phyloP scores from a whole-genome alignment of 176 grass and related monocot genomes.

The sorghum (Sorghum bicolor) region DNA sequence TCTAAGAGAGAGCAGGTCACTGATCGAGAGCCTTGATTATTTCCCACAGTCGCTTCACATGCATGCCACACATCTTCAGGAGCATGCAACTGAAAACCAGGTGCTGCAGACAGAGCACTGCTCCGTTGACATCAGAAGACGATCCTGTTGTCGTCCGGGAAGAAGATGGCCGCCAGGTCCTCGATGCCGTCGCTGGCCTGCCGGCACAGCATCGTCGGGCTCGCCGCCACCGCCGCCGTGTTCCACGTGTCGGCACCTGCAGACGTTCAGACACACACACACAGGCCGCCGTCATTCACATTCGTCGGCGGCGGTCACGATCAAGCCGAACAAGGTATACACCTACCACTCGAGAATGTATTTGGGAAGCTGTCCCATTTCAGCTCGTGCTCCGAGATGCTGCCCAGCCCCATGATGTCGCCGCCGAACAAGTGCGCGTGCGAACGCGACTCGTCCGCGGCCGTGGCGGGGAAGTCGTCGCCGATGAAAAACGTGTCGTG shows the following conservation, averaged over 20 bases:
- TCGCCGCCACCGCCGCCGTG: background rate
- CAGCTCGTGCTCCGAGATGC: conserved; percentile 32
- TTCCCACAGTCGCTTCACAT: background rate
- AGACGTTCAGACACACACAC: background rate
- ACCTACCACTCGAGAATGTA: background rate
- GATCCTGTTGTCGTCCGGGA: conserved; percentile 53
- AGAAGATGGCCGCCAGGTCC: conserved; percentile 47
- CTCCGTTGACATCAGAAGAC: conserved; percentile 32
- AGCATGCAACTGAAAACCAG: background rate
- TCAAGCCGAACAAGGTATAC: background rate
- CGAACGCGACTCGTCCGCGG: background rate
- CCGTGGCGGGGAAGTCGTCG: background rate
- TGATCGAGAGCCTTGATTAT: background rate
- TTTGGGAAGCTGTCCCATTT: conserved; percentile 25
- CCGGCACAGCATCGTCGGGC: conserved; percentile 60
- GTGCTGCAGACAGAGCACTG: background rate
- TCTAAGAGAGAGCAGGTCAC: background rate
- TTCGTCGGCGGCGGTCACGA: background rate
- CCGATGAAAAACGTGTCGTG: conserved; percentile 42
- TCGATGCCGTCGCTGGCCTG: conserved; percentile 70
- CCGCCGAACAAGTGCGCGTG: conserved; percentile 11
- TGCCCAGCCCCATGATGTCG: conserved; percentile 10
- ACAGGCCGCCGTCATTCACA: background rate
- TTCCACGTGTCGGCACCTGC: conserved; percentile 54
- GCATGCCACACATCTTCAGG: background rate